phyloP scores from a whole-genome alignment of 2,329 filamentous ascomycete species.

The Xylariales sp. region DNA sequence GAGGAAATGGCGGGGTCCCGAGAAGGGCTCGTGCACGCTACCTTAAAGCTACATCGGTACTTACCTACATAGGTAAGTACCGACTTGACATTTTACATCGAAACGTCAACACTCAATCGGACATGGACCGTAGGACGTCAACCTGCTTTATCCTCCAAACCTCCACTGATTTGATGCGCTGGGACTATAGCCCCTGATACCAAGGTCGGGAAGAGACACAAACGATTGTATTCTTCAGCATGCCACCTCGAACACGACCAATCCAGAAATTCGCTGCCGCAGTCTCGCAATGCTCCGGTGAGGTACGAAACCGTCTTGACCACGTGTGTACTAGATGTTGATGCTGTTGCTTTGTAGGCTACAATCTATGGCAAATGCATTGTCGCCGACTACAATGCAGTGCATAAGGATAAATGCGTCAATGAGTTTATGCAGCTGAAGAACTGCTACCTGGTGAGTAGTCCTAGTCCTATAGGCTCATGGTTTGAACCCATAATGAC shows the following conservation, averaged over 20 bases:
- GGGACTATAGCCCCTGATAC: too few relatives aligned
- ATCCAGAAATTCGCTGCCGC: slow-evolving; percentile 52
- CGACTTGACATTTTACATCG: too few relatives aligned
- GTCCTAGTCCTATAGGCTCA: not conserved
- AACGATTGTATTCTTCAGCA: too few relatives aligned
- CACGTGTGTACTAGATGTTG: not conserved
- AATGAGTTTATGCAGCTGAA: slow-evolving; percentile 82
- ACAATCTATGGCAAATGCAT: slow-evolving; percentile 88
- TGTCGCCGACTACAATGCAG: slow-evolving; percentile 80
- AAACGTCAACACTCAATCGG: too few relatives aligned
- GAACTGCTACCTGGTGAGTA: slow-evolving; percentile 75
- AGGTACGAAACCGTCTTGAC: slow-evolving; percentile 34
- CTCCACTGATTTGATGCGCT: too few relatives aligned
- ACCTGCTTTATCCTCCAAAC: too few relatives aligned
- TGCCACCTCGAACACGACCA: slow-evolving; percentile 35
- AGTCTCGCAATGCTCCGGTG: slow-evolving; percentile 49
- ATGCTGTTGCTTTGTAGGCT: slow-evolving; percentile 48
- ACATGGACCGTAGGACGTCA: too few relatives aligned
- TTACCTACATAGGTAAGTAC: too few relatives aligned
- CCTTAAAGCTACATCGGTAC: too few relatives aligned
- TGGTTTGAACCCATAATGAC: slow-evolving; percentile 11
- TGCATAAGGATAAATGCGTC: slow-evolving; percentile 85
- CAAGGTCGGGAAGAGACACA: too few relatives aligned
- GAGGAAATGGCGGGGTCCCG: too few relatives aligned
- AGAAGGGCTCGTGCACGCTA: too few relatives aligned